Evolutionary conservation across 2,329 filamentous ascomycete genomes (phyloP).

Genomic region (Aciculosporium take): DNA sequence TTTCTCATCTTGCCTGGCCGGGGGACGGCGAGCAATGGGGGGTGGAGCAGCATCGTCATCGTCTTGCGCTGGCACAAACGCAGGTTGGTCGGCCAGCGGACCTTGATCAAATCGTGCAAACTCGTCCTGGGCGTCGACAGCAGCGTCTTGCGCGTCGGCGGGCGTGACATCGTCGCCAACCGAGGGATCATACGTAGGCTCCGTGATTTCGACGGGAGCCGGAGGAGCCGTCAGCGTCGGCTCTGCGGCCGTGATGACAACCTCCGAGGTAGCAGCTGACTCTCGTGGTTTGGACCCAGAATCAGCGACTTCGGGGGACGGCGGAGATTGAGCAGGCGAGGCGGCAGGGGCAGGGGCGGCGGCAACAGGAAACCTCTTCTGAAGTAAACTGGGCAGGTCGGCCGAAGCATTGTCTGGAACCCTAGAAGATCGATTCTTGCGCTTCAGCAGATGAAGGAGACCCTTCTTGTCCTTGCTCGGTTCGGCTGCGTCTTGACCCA

Average conservation of each 20-base stretch:
- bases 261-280: neutral
- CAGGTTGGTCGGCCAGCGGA: constrained; percentile 72
- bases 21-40: constrained; percentile 32
- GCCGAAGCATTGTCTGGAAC: constrained; percentile 37
- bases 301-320: neutral
- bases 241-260: neutral
- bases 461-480: constrained; percentile 32
- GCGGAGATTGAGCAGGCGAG: neutral
- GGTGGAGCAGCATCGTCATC: constrained; percentile 36
- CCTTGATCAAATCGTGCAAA: constrained; percentile 72
- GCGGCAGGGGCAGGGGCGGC: constrained; percentile 1
- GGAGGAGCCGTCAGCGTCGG: neutral
- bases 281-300: neutral
- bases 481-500: constrained; percentile 33
- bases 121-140: constrained; percentile 42
- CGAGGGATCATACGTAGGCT: constrained; percentile 10
- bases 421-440: constrained; percentile 47
- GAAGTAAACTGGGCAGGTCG: constrained; percentile 38
- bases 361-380: constrained; percentile 19
- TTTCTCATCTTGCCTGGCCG: neutral
- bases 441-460: constrained; percentile 51
- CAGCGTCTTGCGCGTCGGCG: constrained; percentile 43
- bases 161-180: constrained; percentile 35
- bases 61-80: constrained; percentile 54
- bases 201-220: constrained; percentile 2